Conservation (phyloP, 768 basidiomycete genomes). For the Hemileccinum impolitum region DNA sequence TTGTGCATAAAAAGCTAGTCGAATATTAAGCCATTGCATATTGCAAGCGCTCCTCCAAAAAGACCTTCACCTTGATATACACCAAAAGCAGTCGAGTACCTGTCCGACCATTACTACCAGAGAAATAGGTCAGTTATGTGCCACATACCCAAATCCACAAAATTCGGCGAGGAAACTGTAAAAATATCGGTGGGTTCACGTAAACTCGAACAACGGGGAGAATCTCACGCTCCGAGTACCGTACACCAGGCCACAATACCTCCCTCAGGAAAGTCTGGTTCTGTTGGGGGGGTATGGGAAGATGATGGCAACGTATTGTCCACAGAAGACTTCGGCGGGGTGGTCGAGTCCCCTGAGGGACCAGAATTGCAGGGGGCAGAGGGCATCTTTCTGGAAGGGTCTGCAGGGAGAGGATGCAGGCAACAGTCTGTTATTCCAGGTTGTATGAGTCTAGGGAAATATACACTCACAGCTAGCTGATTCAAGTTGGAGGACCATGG, state of each 20-base stretch:
- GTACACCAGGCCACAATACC: conserved; percentile 25
- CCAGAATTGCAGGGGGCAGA: neutral
- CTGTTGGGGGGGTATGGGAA: neutral
- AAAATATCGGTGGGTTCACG: neutral
- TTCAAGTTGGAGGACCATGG: too few species aligned
- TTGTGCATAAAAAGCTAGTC: conserved; percentile 19
- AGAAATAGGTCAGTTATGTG: neutral
- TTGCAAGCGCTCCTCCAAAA: neutral
- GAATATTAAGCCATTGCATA: neutral
- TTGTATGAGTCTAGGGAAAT: neutral
- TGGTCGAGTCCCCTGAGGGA: neutral
- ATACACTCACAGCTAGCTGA: neutral
- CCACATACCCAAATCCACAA: conserved; percentile 23
- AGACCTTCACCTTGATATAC: conserved; percentile 24
- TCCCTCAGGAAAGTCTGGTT: conserved; percentile 9
- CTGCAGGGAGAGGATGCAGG: too few species aligned
- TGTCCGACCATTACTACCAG: neutral
- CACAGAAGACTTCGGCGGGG: neutral
- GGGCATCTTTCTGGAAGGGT: neutral
- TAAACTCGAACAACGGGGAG: neutral
- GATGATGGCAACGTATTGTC: neutral
- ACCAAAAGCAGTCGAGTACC: conserved; percentile 21
- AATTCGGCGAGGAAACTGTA: conserved; percentile 26
- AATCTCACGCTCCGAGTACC: conserved; percentile 22
- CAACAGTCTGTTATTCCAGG: too few species aligned